These are phyloP conservation scores for Lachnellula suecica DNA, from an alignment of 2,329 filamentous ascomycete genomes.

Conservation along the genomic window DNA sequence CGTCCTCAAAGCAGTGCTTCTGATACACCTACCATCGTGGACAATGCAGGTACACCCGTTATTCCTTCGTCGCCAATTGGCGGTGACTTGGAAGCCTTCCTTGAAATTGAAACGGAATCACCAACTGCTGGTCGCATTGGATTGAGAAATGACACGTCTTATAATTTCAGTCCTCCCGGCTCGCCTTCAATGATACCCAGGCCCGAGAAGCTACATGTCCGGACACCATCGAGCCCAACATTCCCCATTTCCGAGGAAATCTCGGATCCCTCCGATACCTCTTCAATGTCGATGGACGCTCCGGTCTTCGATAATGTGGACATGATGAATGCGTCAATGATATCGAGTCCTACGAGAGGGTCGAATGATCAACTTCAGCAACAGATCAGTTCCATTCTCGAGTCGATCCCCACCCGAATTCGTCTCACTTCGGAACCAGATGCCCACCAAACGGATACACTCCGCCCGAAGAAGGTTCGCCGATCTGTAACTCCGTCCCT, in stretches of 20 bases:
- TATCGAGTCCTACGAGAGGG: conserved; percentile 23
- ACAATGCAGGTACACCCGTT: conserved; percentile 3
- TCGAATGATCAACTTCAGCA: conserved; percentile 70
- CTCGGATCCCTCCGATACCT: conserved; percentile 7
- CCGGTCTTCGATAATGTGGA: conserved; percentile 26
- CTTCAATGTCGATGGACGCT: conserved; percentile 20
- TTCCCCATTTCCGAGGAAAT: conserved; percentile 14
- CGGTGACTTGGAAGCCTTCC: conserved; percentile 4
- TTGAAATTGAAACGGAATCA: conserved; percentile 17
- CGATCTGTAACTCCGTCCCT: conserved; percentile 30
- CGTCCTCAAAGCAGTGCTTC: conserved; percentile 21
- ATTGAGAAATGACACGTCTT: conserved; percentile 10
- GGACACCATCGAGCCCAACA: conserved; percentile 19
- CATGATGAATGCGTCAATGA: conserved; percentile 15
- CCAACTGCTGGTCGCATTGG: conserved; percentile 23
- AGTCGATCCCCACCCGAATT: conserved; percentile 77
- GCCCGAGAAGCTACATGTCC: conserved; percentile 11
- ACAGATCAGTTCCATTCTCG: conserved; percentile 77
- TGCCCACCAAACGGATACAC: conserved; percentile 12
- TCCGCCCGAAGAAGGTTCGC: conserved; percentile 35
- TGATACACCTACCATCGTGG: conserved; percentile 19
- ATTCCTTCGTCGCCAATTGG: conserved; percentile 11
- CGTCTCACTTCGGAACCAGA: conserved; percentile 60
- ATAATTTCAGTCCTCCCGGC: conserved; percentile 23
- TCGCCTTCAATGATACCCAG: conserved; percentile 19